These are phyloP conservation scores for Aspergillus candidus DNA, from an alignment of 2,329 filamentous ascomycete species.

Conservation along the genomic window DNA sequence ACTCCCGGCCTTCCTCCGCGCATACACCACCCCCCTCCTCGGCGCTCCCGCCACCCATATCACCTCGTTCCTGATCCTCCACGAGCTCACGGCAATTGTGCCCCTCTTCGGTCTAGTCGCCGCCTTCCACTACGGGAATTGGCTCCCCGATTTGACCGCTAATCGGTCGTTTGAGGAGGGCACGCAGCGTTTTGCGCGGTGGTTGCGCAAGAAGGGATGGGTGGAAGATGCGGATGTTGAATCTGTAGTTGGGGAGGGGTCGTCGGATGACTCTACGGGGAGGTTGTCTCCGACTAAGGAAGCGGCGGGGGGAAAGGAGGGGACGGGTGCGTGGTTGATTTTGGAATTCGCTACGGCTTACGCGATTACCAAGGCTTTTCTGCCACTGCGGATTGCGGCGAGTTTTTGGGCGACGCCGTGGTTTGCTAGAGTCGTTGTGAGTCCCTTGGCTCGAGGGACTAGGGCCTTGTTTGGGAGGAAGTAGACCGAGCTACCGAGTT, in stretches of 20 bases:
- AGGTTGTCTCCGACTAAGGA: not conserved
- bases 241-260: slow-evolving; percentile 28
- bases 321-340: slow-evolving; percentile 48
- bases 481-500: slow-evolving; percentile 6
- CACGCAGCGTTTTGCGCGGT: slow-evolving; percentile 68
- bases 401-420: slow-evolving; percentile 89
- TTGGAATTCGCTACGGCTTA: slow-evolving; percentile 79
- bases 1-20: slow-evolving; percentile 61
- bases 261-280: slow-evolving; percentile 14
- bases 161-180: slow-evolving; percentile 49
- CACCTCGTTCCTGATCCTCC: slow-evolving; percentile 78
- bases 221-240: slow-evolving; percentile 50
- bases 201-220: slow-evolving; percentile 75
- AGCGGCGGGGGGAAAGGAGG: slow-evolving; percentile 22
- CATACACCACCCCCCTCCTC: slow-evolving; percentile 63
- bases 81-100: slow-evolving; percentile 83
- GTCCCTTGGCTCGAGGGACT: slow-evolving; percentile 40
- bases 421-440: slow-evolving; percentile 67
- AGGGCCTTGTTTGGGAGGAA: slow-evolving; percentile 34
- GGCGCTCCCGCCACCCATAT: slow-evolving; percentile 76
- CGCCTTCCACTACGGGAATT: slow-evolving; percentile 72
- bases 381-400: slow-evolving; percentile 68
- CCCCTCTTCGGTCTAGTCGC: slow-evolving; percentile 70
- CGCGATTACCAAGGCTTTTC: slow-evolving; percentile 76
- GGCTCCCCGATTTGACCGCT: slow-evolving; percentile 55